Percentiles rank a stretch among this genome's conserved stretches.
Conservation (phyloP, 2,329 filamentous ascomycete species). For the Cercospora berteroae region DNA sequence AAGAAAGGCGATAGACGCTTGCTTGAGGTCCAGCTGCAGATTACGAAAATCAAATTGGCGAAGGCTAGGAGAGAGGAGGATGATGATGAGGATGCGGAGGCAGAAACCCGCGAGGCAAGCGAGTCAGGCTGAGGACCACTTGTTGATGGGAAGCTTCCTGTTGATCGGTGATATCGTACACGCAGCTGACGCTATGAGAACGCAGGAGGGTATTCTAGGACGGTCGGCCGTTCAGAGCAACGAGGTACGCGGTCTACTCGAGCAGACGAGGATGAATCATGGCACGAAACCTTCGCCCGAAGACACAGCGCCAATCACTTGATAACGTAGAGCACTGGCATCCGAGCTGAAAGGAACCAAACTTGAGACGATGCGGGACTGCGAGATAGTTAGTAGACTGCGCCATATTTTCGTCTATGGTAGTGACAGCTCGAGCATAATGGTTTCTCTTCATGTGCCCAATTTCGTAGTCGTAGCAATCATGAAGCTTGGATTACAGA, state of each 20-base stretch:
- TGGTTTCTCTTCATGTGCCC: not conserved
- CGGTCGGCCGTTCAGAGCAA: too few species aligned
- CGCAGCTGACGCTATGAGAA: not conserved
- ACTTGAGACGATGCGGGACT: too few species aligned
- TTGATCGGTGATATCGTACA: not conserved
- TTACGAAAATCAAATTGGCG: not conserved
- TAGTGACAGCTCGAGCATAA: not conserved
- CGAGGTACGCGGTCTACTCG: not conserved
- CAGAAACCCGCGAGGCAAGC: not conserved
- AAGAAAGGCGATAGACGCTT: too few species aligned
- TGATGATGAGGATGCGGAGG: not conserved
- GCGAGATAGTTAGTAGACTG: too few species aligned
- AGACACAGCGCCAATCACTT: too few species aligned
- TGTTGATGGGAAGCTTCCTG: not conserved
- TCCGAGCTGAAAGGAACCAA: too few species aligned
- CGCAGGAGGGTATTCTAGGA: too few species aligned
- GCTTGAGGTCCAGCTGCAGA: not conserved
- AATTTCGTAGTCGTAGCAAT: not conserved
- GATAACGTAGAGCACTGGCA: too few species aligned
- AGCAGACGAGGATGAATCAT: not conserved
- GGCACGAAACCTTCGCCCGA: too few species aligned
- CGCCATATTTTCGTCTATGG: not conserved
- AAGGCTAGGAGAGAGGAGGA: not conserved
- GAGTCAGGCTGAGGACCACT: not conserved
- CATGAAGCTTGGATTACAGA: not conserved